phyloP scores from a whole-genome alignment of 345 rosid species.

The Aquilaria sinensis region DNA sequence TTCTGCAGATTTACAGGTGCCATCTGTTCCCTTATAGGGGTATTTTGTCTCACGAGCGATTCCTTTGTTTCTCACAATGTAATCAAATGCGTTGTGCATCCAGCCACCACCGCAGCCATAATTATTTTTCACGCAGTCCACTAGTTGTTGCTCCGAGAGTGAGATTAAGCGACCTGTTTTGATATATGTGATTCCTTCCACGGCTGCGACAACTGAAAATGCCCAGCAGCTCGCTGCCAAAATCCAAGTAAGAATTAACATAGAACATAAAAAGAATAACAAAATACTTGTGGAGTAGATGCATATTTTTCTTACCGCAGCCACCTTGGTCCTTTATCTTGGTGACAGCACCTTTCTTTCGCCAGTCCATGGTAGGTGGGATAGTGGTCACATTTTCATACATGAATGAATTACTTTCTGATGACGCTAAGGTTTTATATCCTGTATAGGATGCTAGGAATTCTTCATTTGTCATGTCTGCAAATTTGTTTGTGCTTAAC shows the following conservation, averaged over 20 bases:
- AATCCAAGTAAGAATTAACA: background rate
- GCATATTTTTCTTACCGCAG: slow-evolving; percentile 28
- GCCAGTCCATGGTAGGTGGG: slow-evolving; percentile 36
- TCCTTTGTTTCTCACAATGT: slow-evolving; percentile 28
- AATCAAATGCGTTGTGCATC: slow-evolving; percentile 30
- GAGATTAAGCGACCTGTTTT: slow-evolving; percentile 23
- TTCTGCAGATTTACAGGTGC: slow-evolving; percentile 14
- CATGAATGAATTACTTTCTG: slow-evolving; percentile 8
- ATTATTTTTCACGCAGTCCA: slow-evolving; percentile 38
- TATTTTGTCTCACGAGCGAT: slow-evolving; percentile 25
- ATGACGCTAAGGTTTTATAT: background rate
- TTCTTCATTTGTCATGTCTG: slow-evolving; percentile 41
- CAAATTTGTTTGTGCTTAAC: slow-evolving; percentile 37
- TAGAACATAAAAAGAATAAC: background rate
- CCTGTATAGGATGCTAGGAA: slow-evolving; percentile 30
- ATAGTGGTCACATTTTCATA: slow-evolving; percentile 19
- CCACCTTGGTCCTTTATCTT: slow-evolving; percentile 29
- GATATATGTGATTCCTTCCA: slow-evolving; percentile 36
- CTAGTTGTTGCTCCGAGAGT: slow-evolving; percentile 55
- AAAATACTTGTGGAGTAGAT: background rate
- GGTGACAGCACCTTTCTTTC: slow-evolving; percentile 36
- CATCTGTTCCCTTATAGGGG: slow-evolving; percentile 26
- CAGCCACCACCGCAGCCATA: slow-evolving; percentile 37
- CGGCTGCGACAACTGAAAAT: slow-evolving; percentile 42
- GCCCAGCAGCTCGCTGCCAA: slow-evolving; percentile 50